Evolutionary conservation across 1,284 basidiomycete species (phyloP), one percentile per base, ranked within the genome.

Genomic region (Naganishia cerealis): DNA sequence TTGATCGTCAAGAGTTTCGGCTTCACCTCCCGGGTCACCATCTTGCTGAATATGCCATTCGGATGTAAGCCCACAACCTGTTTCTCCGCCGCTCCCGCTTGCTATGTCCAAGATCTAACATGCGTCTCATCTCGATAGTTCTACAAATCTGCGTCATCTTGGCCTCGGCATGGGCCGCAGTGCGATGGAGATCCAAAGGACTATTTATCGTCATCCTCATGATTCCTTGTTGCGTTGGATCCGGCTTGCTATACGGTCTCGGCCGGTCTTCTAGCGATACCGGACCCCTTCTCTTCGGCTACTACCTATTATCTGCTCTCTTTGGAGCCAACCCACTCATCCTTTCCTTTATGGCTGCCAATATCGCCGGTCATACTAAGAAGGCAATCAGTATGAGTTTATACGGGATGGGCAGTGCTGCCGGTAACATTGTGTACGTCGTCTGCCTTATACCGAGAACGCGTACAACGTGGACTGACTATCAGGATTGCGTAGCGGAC

Each of bases 361-460:
- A 74, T 72, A 68, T 57, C 36, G 75, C 70, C 4, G 79, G 79
- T 18, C 71, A 75, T 66, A 74, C 77, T 24, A 78, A 78, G 72
- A 77, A 78, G 72, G 72, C 78, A 52, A 67, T 76, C 40, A 58
- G 71, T 12, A 70, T 73, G 66, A 71, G 72, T 40, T 43, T 75
- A n/a, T 74, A 73, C 71, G 73, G 74, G 61, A 70, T 70, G 21
- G 74, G 74, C 15, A 69, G 68, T 9, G 71, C 74, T 0, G 71
- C 74, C 24, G 77, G 74, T n/a, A 73, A 71, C 53, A 70, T 74
- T 29, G 71, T 74, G 40, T 57, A 29, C 40, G 39, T 46, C 72
- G 72, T 52, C 3, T 48, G 26, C 12, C 70, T 39, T 10, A 65
- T 68, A 73, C 70, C 54, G 65, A 33, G 2, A 74, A 3, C 6